phyloP scores from a whole-genome alignment of 2,329 filamentous ascomycete genomes.

The Xylariaceae sp. region DNA sequence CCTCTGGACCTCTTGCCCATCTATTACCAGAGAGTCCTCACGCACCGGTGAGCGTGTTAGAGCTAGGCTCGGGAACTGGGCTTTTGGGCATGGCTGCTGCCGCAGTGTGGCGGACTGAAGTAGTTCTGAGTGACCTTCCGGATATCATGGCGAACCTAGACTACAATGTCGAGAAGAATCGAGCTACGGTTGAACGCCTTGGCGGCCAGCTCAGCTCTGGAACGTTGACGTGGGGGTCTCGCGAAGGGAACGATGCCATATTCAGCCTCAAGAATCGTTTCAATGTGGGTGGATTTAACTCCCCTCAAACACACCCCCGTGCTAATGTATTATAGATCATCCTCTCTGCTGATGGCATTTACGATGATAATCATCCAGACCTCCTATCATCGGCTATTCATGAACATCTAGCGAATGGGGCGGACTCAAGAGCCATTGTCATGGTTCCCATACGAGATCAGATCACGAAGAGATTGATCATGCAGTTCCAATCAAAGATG shows the following conservation, averaged over 20 bases:
- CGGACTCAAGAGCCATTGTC: constrained; percentile 61
- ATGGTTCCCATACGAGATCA: constrained; percentile 76
- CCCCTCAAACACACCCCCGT: background rate
- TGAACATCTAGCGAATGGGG: constrained; percentile 55
- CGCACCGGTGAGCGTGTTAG: constrained; percentile 47
- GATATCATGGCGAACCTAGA: constrained; percentile 76
- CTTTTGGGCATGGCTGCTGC: constrained; percentile 85
- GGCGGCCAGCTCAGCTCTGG: constrained; percentile 57
- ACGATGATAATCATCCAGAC: constrained; percentile 74
- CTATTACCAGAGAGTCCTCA: constrained; percentile 35
- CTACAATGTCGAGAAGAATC: constrained; percentile 67
- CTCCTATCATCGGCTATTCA: constrained; percentile 68
- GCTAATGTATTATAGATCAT: constrained; percentile 50
- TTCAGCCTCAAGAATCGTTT: constrained; percentile 47
- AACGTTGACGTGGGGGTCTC: constrained; percentile 66
- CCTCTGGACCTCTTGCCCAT: constrained; percentile 39
- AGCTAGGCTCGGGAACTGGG: constrained; percentile 86
- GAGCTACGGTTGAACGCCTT: constrained; percentile 44
- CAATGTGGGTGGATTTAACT: constrained; percentile 33
- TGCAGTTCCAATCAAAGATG: constrained; percentile 60
- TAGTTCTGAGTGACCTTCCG: constrained; percentile 76
- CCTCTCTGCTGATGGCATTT: constrained; percentile 80
- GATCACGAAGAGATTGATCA: constrained; percentile 57
- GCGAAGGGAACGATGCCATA: constrained; percentile 38
- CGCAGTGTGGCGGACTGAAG: constrained; percentile 58